Conservation (phyloP, 352 stramenopile species). For the Globisporangium megalacanthum region DNA sequence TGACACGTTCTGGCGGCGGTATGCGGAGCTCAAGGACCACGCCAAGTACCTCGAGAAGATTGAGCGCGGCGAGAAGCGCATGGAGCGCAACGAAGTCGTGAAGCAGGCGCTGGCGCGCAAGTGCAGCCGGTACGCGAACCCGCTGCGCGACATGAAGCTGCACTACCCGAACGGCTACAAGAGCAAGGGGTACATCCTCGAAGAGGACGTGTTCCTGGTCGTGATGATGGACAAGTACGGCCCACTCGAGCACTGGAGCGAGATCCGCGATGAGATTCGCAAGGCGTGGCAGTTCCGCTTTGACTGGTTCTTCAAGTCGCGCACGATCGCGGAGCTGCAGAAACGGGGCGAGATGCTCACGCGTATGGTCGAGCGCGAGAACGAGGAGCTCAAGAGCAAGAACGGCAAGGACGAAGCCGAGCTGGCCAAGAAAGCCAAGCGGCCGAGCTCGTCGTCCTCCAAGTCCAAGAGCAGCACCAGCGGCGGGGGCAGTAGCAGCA, state of each 20-base stretch:
- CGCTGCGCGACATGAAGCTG: conserved; percentile 85
- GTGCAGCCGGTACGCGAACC: conserved; percentile 91
- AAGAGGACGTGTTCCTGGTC: conserved; percentile 98
- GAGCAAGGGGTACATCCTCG: conserved; percentile 94
- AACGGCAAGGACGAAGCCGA: conserved; percentile 68
- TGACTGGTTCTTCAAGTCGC: conserved; percentile 99
- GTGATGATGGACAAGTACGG: conserved; percentile 99
- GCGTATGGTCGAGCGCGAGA: conserved; percentile 93
- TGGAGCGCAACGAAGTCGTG: conserved; percentile 94
- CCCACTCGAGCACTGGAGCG: conserved; percentile 93
- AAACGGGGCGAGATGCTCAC: conserved; percentile 95
- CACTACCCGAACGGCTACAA: conserved; percentile 88
- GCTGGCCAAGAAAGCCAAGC: conserved; percentile 74
- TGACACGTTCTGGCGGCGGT: conserved; percentile 94
- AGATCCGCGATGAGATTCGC: conserved; percentile 97
- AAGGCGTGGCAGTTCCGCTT: conserved; percentile 99
- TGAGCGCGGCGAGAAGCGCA: conserved; percentile 95
- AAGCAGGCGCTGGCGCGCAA: conserved; percentile 96
- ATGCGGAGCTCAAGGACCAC: conserved; percentile 90
- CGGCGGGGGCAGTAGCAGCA: conserved; percentile 19
- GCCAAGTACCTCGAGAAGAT: conserved; percentile 94
- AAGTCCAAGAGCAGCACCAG: conserved; percentile 58
- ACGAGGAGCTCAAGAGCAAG: conserved; percentile 84
- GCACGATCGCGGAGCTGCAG: conserved; percentile 96
- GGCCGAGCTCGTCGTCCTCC: conserved; percentile 48